Percentiles rank a stretch among this genome's conserved stretches.
Conservation (phyloP, 306 rosid species). For the Sechiopsis laciniata region DNA sequence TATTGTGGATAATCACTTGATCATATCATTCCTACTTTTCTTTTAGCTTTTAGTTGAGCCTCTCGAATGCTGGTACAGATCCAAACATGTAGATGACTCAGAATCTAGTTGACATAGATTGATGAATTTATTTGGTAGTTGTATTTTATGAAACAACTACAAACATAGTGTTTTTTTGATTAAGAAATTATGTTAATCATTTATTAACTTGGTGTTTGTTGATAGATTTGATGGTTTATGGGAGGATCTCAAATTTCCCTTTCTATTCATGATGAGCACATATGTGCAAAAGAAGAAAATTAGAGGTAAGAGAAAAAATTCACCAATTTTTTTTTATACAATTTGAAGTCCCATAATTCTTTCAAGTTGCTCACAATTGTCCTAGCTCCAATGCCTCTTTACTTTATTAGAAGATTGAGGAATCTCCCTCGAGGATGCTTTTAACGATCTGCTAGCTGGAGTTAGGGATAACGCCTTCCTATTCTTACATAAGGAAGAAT, state of each 20-base stretch:
- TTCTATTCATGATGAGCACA: no score
- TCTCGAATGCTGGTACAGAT: background rate
- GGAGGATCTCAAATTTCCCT: no score
- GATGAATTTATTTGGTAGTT: background rate
- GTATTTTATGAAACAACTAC: background rate
- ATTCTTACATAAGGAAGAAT: background rate
- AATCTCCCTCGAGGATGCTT: background rate
- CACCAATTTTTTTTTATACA: background rate
- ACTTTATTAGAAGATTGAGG: background rate
- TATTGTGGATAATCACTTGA: constrained; percentile 8
- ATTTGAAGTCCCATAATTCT: background rate
- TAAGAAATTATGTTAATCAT: no score
- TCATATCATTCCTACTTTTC: constrained; percentile 10
- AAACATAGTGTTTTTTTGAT: background rate
- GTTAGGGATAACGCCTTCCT: background rate
- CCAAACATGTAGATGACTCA: background rate
- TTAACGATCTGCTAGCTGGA: background rate
- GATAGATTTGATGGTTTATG: no score
- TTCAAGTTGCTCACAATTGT: background rate
- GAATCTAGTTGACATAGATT: background rate
- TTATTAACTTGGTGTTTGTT: no score
- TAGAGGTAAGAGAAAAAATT: no score
- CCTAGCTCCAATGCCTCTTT: background rate
- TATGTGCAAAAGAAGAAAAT: no score
- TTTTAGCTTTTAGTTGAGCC: constrained; percentile 3